Percentiles rank a stretch among this genome's conserved stretches.
phyloP scores from a whole-genome alignment of 139 green algal species.

The Edaphochlamys debaryana region DNA sequence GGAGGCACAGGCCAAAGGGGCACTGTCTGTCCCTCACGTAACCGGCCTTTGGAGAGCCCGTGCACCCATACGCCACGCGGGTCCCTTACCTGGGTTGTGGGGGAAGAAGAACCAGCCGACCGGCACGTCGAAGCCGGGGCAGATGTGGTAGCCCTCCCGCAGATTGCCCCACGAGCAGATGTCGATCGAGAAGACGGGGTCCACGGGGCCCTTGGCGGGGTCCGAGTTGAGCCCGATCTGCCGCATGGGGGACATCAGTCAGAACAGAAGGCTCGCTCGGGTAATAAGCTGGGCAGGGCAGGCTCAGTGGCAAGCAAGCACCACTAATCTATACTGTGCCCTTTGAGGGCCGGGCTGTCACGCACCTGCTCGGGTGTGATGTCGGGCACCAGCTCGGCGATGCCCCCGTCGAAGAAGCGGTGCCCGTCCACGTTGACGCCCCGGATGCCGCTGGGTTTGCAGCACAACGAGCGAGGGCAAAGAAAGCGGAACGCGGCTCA shows the following conservation, averaged over 20 bases:
- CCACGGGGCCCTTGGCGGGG: background rate
- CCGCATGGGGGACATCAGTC: background rate
- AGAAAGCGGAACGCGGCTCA: background rate
- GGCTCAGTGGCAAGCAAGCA: no score
- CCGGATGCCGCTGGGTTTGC: background rate
- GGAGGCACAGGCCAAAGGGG: no score
- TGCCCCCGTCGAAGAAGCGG: background rate
- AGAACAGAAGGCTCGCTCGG: no score
- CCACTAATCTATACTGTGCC: no score
- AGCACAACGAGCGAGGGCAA: background rate
- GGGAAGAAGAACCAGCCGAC: conserved; percentile 10
- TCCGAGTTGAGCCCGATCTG: conserved; percentile 11
- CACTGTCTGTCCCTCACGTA: no score
- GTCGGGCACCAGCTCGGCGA: background rate
- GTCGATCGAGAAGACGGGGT: background rate
- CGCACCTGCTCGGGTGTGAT: conserved; percentile 6
- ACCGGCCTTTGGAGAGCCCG: no score
- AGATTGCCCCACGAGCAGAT: background rate
- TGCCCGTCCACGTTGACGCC: background rate
- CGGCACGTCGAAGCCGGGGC: conserved; percentile 1
- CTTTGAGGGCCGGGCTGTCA: no score
- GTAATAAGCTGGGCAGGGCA: no score
- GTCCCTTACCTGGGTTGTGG: background rate
- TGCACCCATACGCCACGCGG: no score
- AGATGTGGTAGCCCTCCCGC: conserved; percentile 1